Evolutionary conservation across 192 early-diverging fungal species (phyloP), one percentile per base, ranked within the genome.

Genomic region (Backusella morwellensis): DNA sequence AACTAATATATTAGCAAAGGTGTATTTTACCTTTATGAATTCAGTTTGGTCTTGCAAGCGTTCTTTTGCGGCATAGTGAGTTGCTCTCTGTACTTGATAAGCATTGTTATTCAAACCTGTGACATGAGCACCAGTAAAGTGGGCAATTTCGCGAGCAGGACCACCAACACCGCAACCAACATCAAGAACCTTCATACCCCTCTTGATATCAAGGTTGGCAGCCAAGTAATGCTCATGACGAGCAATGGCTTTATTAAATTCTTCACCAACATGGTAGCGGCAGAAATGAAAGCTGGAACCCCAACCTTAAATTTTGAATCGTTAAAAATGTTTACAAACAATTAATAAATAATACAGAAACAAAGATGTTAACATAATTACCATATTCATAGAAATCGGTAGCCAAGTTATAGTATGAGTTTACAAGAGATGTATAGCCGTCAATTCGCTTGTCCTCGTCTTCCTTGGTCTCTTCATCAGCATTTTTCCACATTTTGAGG

Each of bases 111-210:
- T 98, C 38, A 98, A 82, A 17, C 97, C 97, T 4, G 93, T 93
- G 67, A 98, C 86, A 73, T 92, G 90, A 35, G 95, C 94, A 15
- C 94, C 96, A n/a, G 92, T 91, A 76, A 98, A 95, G 75, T 93
- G 89, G 67, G 92, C 88, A 80, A 97, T 96, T 76, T 98, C 96
- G 63, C 97, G 92, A 23, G 95, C 89, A 15, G 97, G 97, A 6
- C 97, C 97, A 73, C 93, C 97, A 67, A 98, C 96, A 76, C 97
- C 97, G 80, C 97, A 98, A 19, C 97, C 97, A 44, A 98, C 94
- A 76, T 98, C 97, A 23, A 98, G 85, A 17, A 96, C 93, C 35
- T 87, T 84, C 88, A 90, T 90, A 32, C 85, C 85, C n/a, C 87
- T 75, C 74, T 88, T 86, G 70, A 97, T 85, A 15, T 85, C 88